Evolutionary conservation across 2,329 filamentous ascomycete species (phyloP).

Genomic region (Nectriaceae sp.): DNA sequence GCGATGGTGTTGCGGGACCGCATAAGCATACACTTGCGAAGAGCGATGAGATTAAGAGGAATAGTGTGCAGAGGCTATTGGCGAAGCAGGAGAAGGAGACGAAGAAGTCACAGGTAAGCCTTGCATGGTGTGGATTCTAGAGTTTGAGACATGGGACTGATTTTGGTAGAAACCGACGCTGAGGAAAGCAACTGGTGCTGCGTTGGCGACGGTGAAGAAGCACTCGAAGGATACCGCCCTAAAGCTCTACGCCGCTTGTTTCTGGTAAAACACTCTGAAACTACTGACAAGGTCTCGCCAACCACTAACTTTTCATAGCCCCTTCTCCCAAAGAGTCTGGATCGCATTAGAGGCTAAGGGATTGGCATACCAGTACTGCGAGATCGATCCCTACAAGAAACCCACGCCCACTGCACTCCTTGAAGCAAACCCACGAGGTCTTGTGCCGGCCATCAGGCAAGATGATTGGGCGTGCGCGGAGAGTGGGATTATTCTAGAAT

Average conservation of each 20-base stretch:
- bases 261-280: conserved; percentile 58
- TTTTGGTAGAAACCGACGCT: conserved; percentile 66
- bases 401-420: conserved; percentile 58
- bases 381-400: conserved; percentile 79
- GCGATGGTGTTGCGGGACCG: conserved; percentile 68
- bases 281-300: not conserved
- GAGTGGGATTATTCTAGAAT: conserved; percentile 82
- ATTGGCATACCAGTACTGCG: conserved; percentile 81
- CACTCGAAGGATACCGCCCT: conserved; percentile 71
- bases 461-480: conserved; percentile 83
- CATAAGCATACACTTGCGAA: conserved; percentile 74
- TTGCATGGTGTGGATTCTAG: not conserved
- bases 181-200: conserved; percentile 72
- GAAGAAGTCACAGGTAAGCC: conserved; percentile 49
- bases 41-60: conserved; percentile 81
- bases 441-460: conserved; percentile 76
- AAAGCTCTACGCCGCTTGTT: conserved; percentile 81
- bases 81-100: conserved; percentile 66
- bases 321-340: conserved; percentile 87
- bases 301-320: conserved; percentile 46
- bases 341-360: conserved; percentile 82
- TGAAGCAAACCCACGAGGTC: conserved; percentile 73
- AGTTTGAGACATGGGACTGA: not conserved
- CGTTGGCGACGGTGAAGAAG: conserved; percentile 67
- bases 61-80: conserved; percentile 68